Percentiles rank a stretch among this genome's conserved stretches.
phyloP scores from a whole-genome alignment of 1,139 yeast species.

The Sugiyamaella pinicola region DNA sequence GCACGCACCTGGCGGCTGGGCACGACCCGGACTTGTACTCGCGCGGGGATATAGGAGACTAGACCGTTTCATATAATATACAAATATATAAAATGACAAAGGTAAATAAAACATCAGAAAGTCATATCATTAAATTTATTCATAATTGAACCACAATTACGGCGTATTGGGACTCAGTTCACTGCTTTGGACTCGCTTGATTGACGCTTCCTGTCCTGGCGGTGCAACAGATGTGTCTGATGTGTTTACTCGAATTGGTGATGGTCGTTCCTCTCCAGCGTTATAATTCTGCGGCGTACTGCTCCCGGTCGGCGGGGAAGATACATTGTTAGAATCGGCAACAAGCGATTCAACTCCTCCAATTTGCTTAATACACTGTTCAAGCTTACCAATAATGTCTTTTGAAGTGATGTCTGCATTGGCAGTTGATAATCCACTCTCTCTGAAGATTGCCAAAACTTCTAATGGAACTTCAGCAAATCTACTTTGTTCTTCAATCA shows the following conservation, averaged over 20 bases:
- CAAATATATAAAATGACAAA: conserved; percentile 2
- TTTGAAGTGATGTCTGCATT: conserved; percentile 37
- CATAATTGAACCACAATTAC: not conserved
- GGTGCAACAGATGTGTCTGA: conserved; percentile 1
- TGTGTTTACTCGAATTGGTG: conserved; percentile 9
- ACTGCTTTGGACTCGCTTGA: conserved; percentile 9
- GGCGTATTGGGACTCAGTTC: conserved; percentile 13
- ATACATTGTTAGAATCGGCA: not conserved
- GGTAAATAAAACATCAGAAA: not conserved
- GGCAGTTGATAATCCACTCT: conserved; percentile 33
- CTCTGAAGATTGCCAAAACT: conserved; percentile 42
- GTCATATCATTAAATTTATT: not conserved
- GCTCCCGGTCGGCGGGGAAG: not conserved
- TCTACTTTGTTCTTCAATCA: conserved; percentile 83
- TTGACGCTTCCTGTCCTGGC: conserved; percentile 15
- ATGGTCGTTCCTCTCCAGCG: conserved; percentile 1
- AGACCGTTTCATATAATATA: no score
- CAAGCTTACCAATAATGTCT: conserved; percentile 38
- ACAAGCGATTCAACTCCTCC: conserved; percentile 15
- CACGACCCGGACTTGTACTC: no score
- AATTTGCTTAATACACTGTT: conserved; percentile 28
- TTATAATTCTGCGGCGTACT: not conserved
- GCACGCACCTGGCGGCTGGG: no score
- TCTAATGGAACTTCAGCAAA: conserved; percentile 72
- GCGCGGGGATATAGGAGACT: not conserved